Base-by-base conservation (phyloP, 805 yeast genomes). In the Zygosaccharomyces bailii region DNA sequence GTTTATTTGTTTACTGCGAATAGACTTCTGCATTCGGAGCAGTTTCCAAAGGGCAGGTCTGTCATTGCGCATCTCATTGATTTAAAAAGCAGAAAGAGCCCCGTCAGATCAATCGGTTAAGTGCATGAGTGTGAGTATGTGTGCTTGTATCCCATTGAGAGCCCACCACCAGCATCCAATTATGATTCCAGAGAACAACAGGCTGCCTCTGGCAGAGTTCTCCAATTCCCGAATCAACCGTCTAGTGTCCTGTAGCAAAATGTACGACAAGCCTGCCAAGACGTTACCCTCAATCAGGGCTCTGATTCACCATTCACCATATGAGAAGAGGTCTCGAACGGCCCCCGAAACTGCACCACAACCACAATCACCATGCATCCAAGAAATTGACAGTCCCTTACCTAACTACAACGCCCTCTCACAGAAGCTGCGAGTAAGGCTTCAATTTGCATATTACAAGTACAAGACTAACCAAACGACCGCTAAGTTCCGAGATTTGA, bases 391-490 rank as follows among this genome's bases (percentile, higher is more conserved):
- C 30, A 10, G 35, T 25, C 13, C 30, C 19, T 2, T 38, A 13
- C 19, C 43, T 23, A 51, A 56, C 27, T 52, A 49, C 25, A 33
- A 40, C 9, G 51, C 43, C 4, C 35, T 54, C 1, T 51, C 62
- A 4, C 49, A 72, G 39, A 67, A 66, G 51, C 65, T 78, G 46
- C 71, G 73, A 51, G 61, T 72, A 46, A 69, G 79, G 50, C 60
- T 78, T 18, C 73, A 74, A 51, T 54, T 76, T 39, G 82, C 82
- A 2, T 74, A 74, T 52, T 77, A 70, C 57, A 78, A 76, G 53
- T 70, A 72, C 34, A 67, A 68, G 44, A 76, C 80, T 1, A 70
- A 75, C 50, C 80, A 76, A 55, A 62, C 52, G n/a, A 49, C 48
- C 34, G 32, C 48, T 18, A 54, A 49, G 30, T 54, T 55, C 38